These are phyloP conservation scores for Skeletonema potamos DNA, from an alignment of 108 stramenopile species.

Conservation along the genomic window DNA sequence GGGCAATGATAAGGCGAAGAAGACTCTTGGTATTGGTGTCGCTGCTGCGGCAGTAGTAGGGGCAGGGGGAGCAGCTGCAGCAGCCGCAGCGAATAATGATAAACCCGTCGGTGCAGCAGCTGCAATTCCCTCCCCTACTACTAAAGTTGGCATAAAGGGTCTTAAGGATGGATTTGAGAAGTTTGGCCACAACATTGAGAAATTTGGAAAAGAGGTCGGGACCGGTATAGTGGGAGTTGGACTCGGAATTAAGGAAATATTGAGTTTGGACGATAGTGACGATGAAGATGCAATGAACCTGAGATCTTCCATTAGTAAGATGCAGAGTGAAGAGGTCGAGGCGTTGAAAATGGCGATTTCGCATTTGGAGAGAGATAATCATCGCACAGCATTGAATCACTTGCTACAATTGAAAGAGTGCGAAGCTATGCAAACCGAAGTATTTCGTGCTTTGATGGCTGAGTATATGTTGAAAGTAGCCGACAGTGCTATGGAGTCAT, in stretches of 20 bases:
- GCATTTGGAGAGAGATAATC: constrained; percentile 37
- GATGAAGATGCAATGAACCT: not conserved
- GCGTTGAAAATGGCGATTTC: constrained; percentile 20
- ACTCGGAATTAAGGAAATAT: not conserved
- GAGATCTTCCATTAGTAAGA: not conserved
- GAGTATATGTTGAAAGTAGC: constrained; percentile 28
- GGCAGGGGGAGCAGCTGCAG: constrained; percentile 5
- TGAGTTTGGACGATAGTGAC: not conserved
- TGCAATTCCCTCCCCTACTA: not conserved
- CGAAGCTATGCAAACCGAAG: constrained; percentile 1
- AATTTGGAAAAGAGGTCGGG: not conserved
- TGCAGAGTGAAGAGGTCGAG: not conserved
- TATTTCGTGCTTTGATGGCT: constrained; percentile 24
- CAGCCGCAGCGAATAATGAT: not conserved
- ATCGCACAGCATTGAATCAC: constrained; percentile 40
- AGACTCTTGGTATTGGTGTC: constrained; percentile 6
- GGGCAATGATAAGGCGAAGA: constrained; percentile 17
- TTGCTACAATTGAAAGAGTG: constrained; percentile 8
- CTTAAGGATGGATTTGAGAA: not conserved
- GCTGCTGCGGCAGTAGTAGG: not conserved
- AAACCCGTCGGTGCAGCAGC: not conserved
- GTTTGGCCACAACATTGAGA: not conserved
- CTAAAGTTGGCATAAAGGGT: not conserved
- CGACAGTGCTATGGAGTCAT: constrained; percentile 14
- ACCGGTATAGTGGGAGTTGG: not conserved